Conservation (phyloP, 129 eudicot species). For the Smallanthus sonchifolius region DNA sequence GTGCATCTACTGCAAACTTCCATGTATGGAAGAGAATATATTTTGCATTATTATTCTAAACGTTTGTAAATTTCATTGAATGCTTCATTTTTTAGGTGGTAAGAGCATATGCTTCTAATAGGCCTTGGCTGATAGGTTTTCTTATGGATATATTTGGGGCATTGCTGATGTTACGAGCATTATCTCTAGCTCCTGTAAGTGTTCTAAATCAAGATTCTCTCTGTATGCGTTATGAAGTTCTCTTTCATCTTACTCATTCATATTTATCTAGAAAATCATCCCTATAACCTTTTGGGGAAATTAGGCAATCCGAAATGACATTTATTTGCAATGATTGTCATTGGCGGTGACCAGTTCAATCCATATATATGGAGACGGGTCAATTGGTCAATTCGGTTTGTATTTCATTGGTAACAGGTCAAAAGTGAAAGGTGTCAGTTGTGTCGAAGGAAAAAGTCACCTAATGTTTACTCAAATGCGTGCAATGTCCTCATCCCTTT, state of each 20-base stretch:
- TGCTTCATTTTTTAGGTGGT: constrained; percentile 56
- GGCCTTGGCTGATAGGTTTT: constrained; percentile 74
- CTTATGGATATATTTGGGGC: constrained; percentile 96
- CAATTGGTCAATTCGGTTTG: background rate
- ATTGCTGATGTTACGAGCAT: constrained; percentile 83
- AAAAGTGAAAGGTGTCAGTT: background rate
- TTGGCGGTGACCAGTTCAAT: background rate
- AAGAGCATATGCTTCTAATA: constrained; percentile 83
- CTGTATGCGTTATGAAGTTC: constrained; percentile 11
- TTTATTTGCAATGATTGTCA: background rate
- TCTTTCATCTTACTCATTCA: background rate
- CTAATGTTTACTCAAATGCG: background rate
- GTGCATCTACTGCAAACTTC: background rate
- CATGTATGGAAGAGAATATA: background rate
- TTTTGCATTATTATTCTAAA: background rate
- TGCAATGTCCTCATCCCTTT: background rate
- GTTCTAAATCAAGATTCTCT: constrained; percentile 3
- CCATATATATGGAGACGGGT: background rate
- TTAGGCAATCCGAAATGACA: background rate
- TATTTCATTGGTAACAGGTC: background rate
- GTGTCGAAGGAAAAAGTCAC: background rate
- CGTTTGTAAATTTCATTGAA: background rate
- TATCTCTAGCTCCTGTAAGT: constrained; percentile 94
- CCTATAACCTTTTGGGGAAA: background rate
- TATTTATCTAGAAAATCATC: constrained; percentile 3